These are phyloP conservation scores for Gymnopilus junonius DNA, from an alignment of 768 basidiomycete species.

Conservation along the genomic window DNA sequence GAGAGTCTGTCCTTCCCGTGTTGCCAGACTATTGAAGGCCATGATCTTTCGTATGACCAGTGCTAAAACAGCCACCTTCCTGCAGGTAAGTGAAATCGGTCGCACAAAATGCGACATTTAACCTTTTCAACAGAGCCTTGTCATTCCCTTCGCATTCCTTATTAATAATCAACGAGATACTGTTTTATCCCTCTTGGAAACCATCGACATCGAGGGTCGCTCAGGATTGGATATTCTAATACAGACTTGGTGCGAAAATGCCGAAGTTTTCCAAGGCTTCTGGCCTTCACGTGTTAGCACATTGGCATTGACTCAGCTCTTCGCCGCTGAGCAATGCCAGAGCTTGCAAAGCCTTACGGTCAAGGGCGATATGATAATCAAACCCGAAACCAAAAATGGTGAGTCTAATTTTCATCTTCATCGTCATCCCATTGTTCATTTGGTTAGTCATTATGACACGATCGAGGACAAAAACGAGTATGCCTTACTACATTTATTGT, in stretches of 20 bases:
- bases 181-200: conserved; percentile 77
- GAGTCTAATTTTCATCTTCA: conserved; percentile 36
- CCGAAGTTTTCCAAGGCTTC: conserved; percentile 92
- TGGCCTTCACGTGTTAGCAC: conserved; percentile 91
- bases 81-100: conserved; percentile 58
- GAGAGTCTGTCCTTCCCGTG: conserved; percentile 79
- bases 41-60: conserved; percentile 81
- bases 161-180: conserved; percentile 86
- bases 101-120: background rate
- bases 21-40: conserved; percentile 87
- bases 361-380: conserved; percentile 91
- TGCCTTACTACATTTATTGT: conserved; percentile 9
- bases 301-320: conserved; percentile 79
- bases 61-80: conserved; percentile 90
- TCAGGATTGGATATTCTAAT: conserved; percentile 87
- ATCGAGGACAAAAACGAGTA: conserved; percentile 85
- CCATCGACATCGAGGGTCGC: conserved; percentile 59
- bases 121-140: conserved; percentile 64
- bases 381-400: conserved; percentile 82
- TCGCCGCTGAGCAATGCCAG: conserved; percentile 64
- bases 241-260: conserved; percentile 93
- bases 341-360: conserved; percentile 73
- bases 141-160: conserved; percentile 93
- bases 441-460: conserved; percentile 93
- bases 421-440: conserved; percentile 23